phyloP scores from a whole-genome alignment of 441 rosid species.

The Rhodomyrtus psidioides region DNA sequence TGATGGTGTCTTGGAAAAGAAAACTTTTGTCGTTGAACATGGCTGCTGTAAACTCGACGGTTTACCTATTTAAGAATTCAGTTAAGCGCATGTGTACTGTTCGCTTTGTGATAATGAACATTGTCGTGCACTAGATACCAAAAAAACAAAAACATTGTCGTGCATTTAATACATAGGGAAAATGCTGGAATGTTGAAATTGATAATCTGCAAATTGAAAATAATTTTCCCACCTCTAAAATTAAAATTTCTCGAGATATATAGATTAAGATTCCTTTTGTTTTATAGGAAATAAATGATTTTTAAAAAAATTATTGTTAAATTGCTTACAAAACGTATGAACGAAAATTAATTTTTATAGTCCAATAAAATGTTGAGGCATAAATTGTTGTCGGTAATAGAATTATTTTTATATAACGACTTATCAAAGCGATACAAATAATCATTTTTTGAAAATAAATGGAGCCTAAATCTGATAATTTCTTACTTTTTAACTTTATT shows the following conservation, averaged over 20 bases:
- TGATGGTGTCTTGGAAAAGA: background rate
- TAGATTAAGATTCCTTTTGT: background rate
- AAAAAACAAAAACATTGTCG: background rate
- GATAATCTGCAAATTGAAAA: background rate
- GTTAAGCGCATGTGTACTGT: background rate
- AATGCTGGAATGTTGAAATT: background rate
- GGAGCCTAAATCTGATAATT: background rate
- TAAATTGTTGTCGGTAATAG: no score
- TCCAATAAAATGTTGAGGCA: no score
- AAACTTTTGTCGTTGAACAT: background rate
- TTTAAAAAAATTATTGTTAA: no score
- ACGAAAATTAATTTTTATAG: no score
- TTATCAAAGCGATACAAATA: no score
- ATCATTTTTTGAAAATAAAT: no score
- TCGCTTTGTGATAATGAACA: background rate
- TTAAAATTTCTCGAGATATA: background rate
- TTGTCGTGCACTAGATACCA: background rate
- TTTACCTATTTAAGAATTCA: background rate
- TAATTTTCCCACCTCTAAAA: background rate
- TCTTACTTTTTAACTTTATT: background rate
- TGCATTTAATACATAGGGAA: background rate
- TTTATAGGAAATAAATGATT: no score
- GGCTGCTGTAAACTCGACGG: accelerated
- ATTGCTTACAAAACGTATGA: no score
- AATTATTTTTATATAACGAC: no score